Base-by-base conservation (phyloP, 1,284 basidiomycete genomes). In the Amylostereum chailletii region DNA sequence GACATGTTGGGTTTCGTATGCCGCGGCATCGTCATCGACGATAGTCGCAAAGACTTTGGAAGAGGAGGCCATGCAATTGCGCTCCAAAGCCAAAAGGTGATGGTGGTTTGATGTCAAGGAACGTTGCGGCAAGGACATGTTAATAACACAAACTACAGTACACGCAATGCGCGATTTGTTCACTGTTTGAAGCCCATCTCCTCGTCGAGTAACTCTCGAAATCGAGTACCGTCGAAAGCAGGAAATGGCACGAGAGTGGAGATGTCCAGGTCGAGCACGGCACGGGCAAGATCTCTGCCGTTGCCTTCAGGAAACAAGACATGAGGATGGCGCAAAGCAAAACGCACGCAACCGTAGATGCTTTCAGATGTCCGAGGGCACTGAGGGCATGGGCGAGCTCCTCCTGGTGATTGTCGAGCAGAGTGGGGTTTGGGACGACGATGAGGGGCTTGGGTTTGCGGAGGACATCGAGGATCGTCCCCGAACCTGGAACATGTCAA, bases 341-440 rank as follows among this genome's bases (percentile, higher is more conserved):
- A 34, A 26, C 30, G 5, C 64, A 88, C 86, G 65, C 60, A 45
- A 81, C 69, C 7, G 71, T 75, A 0, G 82, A 75, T n/a, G 81
- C 71, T 55, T 67, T 73, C 40, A 94, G 69, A 66, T 93, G 78
- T 0, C 80, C 78, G 32, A 81, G 72, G 27, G 65, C 64, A 19
- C 71, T 70, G 45, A 98, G 71, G 11, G 83, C 82, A 40, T 76
- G 68, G 0, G 95, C 92, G 4, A 99, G 73, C 61, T 99, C 93
- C 42, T 81, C 74, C 71, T 99, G 95, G 61, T 99, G 95, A 65
- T 97, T 90, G 66, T 97, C 88, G 68, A 95, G 81, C 43, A 99
- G 70, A 1, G 86, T 83, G 33, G 83, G 72, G 62, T 99, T 99
- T 8, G 94, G 93, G 1, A 97, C 84, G 9, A 91, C 88, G 54